phyloP scores from a whole-genome alignment of 1,284 basidiomycete genomes.

The Ceratobasidium sp. region DNA sequence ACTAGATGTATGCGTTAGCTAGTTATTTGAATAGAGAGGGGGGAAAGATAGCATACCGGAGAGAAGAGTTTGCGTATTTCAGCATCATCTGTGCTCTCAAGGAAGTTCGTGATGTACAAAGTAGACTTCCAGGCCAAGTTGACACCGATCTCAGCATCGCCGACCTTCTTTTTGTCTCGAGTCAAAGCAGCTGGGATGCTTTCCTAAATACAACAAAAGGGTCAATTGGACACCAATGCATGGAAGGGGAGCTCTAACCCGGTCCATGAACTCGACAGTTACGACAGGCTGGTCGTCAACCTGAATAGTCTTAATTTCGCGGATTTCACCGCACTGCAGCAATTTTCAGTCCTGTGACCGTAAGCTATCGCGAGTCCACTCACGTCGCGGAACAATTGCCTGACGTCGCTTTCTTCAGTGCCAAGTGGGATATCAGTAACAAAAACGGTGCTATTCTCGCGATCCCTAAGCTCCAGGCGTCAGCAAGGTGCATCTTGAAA shows the following conservation, averaged over 20 bases:
- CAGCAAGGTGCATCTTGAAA: neutral
- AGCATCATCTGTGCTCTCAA: constrained; percentile 83
- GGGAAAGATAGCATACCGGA: constrained; percentile 61
- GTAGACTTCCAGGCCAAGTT: constrained; percentile 94
- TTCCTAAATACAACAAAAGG: constrained; percentile 61
- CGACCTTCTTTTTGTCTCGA: constrained; percentile 90
- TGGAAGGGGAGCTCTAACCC: constrained; percentile 58
- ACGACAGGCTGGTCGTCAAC: constrained; percentile 65
- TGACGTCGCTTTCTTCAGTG: constrained; percentile 73
- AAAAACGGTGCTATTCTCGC: constrained; percentile 94
- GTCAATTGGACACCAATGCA: neutral
- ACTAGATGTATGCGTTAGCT: constrained; percentile 59
- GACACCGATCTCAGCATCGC: constrained; percentile 78
- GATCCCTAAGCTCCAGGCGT: constrained; percentile 69
- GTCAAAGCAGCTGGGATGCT: constrained; percentile 86
- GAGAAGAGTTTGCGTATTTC: constrained; percentile 80
- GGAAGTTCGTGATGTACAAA: constrained; percentile 96
- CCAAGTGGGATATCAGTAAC: constrained; percentile 75
- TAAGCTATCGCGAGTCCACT: constrained; percentile 51
- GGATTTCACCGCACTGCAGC: constrained; percentile 81
- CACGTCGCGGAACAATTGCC: constrained; percentile 84
- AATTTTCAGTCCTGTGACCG: neutral
- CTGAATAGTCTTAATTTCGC: constrained; percentile 79
- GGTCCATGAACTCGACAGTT: constrained; percentile 80
- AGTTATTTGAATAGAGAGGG: constrained; percentile 5